phyloP scores from a whole-genome alignment of 805 yeast species.

The Candida anglica region DNA sequence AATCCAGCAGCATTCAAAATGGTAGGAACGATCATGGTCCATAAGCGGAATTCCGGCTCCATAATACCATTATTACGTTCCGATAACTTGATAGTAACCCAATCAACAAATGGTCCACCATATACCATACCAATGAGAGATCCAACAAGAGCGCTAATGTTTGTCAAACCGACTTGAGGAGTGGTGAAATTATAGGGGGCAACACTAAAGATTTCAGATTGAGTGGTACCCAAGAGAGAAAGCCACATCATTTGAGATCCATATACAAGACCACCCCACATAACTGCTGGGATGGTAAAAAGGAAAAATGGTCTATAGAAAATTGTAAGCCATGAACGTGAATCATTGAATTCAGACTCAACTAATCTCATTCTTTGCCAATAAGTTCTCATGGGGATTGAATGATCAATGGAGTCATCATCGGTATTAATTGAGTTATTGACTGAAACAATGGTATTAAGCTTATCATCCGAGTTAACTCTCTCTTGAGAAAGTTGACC shows the following conservation, averaged over 20 bases:
- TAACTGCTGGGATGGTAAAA: conserved; percentile 38
- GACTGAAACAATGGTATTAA: too few species aligned
- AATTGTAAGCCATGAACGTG: conserved; percentile 35
- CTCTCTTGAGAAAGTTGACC: not conserved
- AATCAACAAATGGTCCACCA: conserved; percentile 45
- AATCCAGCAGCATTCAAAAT: conserved; percentile 26
- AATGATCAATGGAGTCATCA: not conserved
- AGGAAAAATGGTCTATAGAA: conserved; percentile 33
- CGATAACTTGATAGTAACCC: conserved; percentile 23
- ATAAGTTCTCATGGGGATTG: conserved; percentile 26
- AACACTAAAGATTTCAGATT: conserved; percentile 31
- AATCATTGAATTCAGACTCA: conserved; percentile 37
- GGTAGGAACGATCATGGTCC: conserved; percentile 21
- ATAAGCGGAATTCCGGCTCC: conserved; percentile 28
- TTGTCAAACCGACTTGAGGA: conserved; percentile 38
- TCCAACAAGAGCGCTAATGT: conserved; percentile 42
- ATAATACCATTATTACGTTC: conserved; percentile 25
- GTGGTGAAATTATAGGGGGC: conserved; percentile 39
- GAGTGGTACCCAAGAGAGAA: conserved; percentile 42
- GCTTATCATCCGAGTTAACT: not conserved
- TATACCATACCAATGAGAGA: conserved; percentile 40
- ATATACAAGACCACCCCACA: conserved; percentile 45
- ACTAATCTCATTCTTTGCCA: conserved; percentile 31
- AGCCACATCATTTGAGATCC: conserved; percentile 51
- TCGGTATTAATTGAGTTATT: too few species aligned